Conservation (phyloP, 805 yeast species). For the Candida ulmi region DNA sequence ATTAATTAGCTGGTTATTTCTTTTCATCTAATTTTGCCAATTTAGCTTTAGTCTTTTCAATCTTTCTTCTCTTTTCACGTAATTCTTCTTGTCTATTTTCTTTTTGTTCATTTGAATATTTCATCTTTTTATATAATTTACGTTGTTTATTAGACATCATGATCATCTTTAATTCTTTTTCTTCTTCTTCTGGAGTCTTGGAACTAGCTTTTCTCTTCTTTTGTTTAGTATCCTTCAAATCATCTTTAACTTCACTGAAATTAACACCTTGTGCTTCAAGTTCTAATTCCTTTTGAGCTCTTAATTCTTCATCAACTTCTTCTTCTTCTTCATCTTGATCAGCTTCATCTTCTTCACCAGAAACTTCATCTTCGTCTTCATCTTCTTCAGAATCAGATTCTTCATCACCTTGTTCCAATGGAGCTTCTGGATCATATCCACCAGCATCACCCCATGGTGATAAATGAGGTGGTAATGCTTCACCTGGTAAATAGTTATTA, state of each 20-base stretch:
- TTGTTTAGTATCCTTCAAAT: conserved; percentile 28
- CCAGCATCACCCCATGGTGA: conserved; percentile 99
- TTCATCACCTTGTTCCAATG: conserved; percentile 32
- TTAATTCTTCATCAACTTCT: conserved; percentile 51
- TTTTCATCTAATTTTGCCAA: conserved; percentile 11
- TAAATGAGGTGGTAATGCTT: conserved; percentile 90
- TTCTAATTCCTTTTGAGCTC: conserved; percentile 78
- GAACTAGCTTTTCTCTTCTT: conserved; percentile 32
- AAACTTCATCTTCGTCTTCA: conserved; percentile 48
- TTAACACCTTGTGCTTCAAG: conserved; percentile 85
- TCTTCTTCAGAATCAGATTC: conserved; percentile 43
- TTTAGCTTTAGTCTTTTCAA: conserved; percentile 44
- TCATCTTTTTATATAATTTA: conserved; percentile 91
- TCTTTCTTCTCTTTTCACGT: conserved; percentile 61
- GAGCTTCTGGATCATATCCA: conserved; percentile 77
- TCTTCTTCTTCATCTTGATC: conserved; percentile 44
- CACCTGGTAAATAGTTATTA: conserved; percentile 87
- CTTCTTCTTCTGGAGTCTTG: conserved; percentile 52
- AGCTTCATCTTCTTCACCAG: conserved; percentile 42
- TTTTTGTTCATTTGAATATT: conserved; percentile 80
- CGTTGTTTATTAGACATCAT: conserved; percentile 98
- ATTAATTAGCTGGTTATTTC: not conserved
- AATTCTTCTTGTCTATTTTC: conserved; percentile 67
- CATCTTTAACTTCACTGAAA: conserved; percentile 52
- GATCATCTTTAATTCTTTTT: conserved; percentile 86